Conservation (phyloP, 768 basidiomycete genomes). For the Collybia sp. region DNA sequence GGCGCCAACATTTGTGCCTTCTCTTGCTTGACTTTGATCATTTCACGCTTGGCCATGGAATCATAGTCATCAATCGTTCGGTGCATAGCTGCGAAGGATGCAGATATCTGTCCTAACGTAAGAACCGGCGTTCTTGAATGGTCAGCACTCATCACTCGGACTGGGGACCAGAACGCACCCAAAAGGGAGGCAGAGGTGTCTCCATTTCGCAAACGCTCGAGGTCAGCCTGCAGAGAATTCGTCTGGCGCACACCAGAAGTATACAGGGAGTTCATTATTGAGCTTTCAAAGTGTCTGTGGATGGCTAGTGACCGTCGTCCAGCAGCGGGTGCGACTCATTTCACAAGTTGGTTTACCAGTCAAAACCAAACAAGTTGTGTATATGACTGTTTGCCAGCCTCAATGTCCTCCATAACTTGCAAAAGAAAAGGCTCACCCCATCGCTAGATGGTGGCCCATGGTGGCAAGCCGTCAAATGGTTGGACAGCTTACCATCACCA, state of each 20-base stretch:
- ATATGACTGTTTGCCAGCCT: too few species aligned
- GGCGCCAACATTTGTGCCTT: conserved; percentile 81
- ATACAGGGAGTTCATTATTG: conserved; percentile 88
- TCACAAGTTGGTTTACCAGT: too few species aligned
- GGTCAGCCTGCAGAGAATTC: conserved; percentile 80
- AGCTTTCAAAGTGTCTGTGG: too few species aligned
- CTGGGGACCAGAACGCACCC: conserved; percentile 46
- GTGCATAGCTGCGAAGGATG: conserved; percentile 92
- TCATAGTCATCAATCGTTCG: conserved; percentile 97
- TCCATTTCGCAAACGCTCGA: conserved; percentile 77
- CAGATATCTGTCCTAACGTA: conserved; percentile 88
- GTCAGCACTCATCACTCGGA: too few species aligned
- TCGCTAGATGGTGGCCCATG: too few species aligned
- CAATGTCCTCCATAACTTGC: too few species aligned
- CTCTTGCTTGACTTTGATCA: conserved; percentile 94
- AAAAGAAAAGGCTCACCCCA: too few species aligned
- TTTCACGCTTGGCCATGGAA: conserved; percentile 93
- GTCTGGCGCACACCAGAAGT: conserved; percentile 92
- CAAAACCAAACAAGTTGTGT: too few species aligned
- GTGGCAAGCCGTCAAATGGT: too few species aligned
- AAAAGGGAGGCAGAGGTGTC: conserved; percentile 77
- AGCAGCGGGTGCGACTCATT: too few species aligned
- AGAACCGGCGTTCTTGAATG: conserved; percentile 10
- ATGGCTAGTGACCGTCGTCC: too few species aligned
- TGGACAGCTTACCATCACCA: too few species aligned